These are phyloP conservation scores for Camellia granthamiana DNA, from an alignment of 148 eudicot species.

Conservation along the genomic window DNA sequence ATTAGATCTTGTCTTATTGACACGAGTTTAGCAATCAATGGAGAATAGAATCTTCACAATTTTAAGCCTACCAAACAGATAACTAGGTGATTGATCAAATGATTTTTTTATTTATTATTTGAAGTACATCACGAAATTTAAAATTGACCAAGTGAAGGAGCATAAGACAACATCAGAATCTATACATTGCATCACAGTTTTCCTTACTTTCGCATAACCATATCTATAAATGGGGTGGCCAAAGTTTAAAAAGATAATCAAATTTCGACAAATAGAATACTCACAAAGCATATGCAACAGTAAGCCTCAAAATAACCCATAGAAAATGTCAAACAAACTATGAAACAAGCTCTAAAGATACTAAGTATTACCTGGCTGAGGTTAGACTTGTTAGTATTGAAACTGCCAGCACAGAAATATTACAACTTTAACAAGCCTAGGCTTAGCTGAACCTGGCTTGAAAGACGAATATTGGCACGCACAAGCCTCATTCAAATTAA, in stretches of 20 bases:
- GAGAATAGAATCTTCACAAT: neutral
- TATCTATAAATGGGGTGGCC: neutral
- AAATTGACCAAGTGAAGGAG: neutral
- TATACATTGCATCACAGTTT: neutral
- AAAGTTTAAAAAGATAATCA: neutral
- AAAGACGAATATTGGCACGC: no score
- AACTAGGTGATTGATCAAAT: neutral
- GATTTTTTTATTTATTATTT: no score
- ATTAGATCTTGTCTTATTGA: neutral
- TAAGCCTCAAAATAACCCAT: neutral
- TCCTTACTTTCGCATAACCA: neutral
- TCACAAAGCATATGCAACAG: neutral
- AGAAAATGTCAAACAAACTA: neutral
- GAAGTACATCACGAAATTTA: neutral
- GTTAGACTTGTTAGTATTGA: no score
- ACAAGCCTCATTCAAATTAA: no score
- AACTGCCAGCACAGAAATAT: no score
- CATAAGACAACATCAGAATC: neutral
- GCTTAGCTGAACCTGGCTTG: no score
- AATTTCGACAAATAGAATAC: neutral
- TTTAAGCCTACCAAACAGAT: no score
- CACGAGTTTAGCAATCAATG: constrained; percentile 7
- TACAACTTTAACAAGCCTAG: no score
- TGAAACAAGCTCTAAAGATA: neutral
- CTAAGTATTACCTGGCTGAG: no score